Base-by-base conservation (phyloP, 768 basidiomycete genomes). In the Gautieria morchelliformis region DNA sequence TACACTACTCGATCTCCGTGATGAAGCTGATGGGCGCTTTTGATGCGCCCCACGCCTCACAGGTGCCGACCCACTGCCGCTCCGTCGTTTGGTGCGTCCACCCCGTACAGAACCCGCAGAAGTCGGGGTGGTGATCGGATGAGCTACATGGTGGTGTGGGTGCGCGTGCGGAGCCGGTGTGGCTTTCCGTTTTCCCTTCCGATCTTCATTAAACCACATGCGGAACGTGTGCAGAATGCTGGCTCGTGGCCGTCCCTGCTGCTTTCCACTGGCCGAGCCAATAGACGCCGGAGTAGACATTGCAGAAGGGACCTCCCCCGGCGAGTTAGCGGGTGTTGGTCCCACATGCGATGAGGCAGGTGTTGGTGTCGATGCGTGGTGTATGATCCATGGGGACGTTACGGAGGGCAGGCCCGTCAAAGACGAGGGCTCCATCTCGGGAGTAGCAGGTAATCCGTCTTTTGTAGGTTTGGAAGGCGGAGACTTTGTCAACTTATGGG, bases 131-230 rank as follows among this genome's bases (percentile, higher is more conserved):
- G 62, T 58, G 45, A 41, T 63, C 53, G 35, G 61, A 56, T 39
- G 59, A 60, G 24, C 61, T 56, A 33, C 57, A 64, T 7, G 59
- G 53, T 1, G 59, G 55, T 1, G 58, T 30, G 32, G n/a, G 14
- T 56, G 59, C 56, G 56, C 11, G 17, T 55, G 44, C n/a, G 39
- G 50, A 20, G 40, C 19, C 47, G 32, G 27, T 8, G 55, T 32
- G 30, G 67, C 83, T 69, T 88, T 89, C 52, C 88, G 79, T 72
- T 94, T 95, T 4, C 91, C 85, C 66, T 90, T 93, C 62, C 79
- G 78, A 61, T 93, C 93, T 60, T 96, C 93, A 59, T 92, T 82
- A 71, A 97, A 95, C 90, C 94, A 93, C 60, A 85, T 77, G 46
- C 90, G 80, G 71, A 98, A 92, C 6, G 91, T 81, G 3, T 86